A percentile compares a stretch with the other conserved stretches of the same genome.
phyloP scores from a whole-genome alignment of 257 asterid genomes.

The Forsythia suspensa region DNA sequence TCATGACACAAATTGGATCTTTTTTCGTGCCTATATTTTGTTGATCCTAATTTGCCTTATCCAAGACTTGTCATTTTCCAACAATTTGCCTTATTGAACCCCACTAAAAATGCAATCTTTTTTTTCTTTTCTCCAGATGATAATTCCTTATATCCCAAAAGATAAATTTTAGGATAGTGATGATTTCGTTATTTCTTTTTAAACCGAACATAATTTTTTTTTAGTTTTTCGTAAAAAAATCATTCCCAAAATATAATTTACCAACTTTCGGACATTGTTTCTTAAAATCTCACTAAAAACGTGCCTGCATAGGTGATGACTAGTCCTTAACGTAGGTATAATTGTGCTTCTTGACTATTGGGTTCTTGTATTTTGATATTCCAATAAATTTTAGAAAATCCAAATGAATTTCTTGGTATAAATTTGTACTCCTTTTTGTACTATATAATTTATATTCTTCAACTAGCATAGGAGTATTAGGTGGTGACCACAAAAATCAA shows the following conservation, averaged over 20 bases:
- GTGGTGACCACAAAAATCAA: not conserved
- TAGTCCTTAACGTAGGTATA: not conserved
- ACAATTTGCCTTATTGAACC: constrained; percentile 19
- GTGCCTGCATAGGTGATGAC: not conserved
- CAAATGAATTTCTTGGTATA: not conserved
- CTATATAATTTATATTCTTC: not conserved
- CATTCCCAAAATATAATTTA: not conserved
- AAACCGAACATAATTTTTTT: not conserved
- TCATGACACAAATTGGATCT: not conserved
- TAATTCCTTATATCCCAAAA: not conserved
- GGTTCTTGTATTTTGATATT: not conserved
- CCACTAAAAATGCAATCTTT: not conserved
- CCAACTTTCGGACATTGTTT: not conserved
- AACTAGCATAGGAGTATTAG: not conserved
- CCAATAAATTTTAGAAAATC: not conserved
- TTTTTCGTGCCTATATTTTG: constrained; percentile 12
- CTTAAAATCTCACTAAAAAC: not conserved
- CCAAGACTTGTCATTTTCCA: constrained; percentile 21
- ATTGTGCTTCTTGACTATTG: not conserved
- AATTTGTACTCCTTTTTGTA: not conserved
- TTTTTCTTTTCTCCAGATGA: not conserved
- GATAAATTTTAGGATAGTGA: constrained; percentile 6
- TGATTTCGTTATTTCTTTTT: not conserved
- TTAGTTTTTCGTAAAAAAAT: not conserved
- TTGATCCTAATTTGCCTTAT: constrained; percentile 11